Conservation (phyloP, 2,329 filamentous ascomycete genomes). For the Diaporthe ampelina region DNA sequence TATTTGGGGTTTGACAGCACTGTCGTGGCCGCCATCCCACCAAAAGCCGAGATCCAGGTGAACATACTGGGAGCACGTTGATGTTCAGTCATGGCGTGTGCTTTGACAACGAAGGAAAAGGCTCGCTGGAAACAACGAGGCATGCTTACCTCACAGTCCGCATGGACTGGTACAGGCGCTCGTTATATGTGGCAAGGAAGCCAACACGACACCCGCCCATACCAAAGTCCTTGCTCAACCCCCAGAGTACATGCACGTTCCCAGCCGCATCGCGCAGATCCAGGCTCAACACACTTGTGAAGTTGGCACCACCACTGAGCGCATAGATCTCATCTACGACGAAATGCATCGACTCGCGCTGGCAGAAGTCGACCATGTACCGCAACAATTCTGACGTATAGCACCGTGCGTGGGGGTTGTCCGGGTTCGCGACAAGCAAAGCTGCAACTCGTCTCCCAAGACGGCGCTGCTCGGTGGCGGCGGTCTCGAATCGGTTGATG, state of each 20-base stretch:
- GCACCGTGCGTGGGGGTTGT: conserved; percentile 38
- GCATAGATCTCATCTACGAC: conserved; percentile 41
- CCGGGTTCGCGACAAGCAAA: conserved; percentile 39
- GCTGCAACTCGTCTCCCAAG: conserved; percentile 37
- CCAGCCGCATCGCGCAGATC: conserved; percentile 33
- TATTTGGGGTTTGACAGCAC: conserved; percentile 33
- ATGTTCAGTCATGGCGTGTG: conserved; percentile 12
- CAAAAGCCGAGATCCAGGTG: conserved; percentile 38
- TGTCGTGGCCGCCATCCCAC: conserved; percentile 26
- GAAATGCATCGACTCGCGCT: conserved; percentile 35
- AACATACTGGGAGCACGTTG: conserved; percentile 33
- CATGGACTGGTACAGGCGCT: conserved; percentile 39
- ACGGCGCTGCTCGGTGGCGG: conserved; percentile 27
- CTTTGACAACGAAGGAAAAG: background rate
- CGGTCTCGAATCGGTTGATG: conserved; percentile 26
- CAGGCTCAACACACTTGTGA: conserved; percentile 36
- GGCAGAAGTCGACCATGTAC: conserved; percentile 37
- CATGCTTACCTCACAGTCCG: conserved; percentile 36
- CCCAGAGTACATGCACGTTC: conserved; percentile 38
- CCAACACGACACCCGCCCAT: conserved; percentile 37
- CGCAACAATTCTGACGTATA: conserved; percentile 34
- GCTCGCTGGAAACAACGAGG: background rate
- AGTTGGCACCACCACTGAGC: conserved; percentile 29
- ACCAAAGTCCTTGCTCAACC: conserved; percentile 38
- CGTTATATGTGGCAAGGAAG: conserved; percentile 37